Evolutionary conservation across 495 filamentous ascomycete species (phyloP).

Genomic region (Podospora fimiseda): DNA sequence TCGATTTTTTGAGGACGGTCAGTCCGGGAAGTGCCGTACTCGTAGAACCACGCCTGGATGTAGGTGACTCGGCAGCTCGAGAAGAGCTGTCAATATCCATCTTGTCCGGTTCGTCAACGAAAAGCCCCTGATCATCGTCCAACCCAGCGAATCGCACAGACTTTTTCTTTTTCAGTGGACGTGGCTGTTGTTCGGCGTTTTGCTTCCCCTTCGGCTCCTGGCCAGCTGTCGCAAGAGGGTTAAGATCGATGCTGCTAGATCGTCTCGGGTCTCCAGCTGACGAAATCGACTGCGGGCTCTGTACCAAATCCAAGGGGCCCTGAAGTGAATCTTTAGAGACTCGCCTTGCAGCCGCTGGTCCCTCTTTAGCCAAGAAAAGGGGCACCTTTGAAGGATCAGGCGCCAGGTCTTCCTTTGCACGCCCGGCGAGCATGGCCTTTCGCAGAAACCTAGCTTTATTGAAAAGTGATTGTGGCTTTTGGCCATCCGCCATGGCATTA

Average conservation of each 20-base stretch:
- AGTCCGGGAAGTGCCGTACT: background rate
- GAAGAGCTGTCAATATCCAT: constrained; percentile 17
- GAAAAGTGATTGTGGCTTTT: constrained; percentile 30
- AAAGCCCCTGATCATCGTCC: constrained; percentile 12
- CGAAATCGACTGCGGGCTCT: background rate
- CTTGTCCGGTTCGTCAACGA: constrained; percentile 20
- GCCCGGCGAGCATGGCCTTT: constrained; percentile 14
- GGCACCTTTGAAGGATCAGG: constrained; percentile 11
- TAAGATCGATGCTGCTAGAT: background rate
- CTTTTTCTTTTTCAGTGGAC: constrained; percentile 26
- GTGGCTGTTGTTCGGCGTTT: background rate
- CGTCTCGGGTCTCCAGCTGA: background rate
- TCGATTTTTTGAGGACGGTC: background rate
- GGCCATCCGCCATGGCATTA: constrained; percentile 28
- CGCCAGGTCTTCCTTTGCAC: constrained; percentile 25
- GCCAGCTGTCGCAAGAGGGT: background rate
- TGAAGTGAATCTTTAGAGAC: constrained; percentile 1
- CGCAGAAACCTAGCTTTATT: constrained; percentile 10
- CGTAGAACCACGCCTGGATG: constrained; percentile 16
- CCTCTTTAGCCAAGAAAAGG: constrained; percentile 10
- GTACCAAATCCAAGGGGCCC: background rate
- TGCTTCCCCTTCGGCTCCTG: too few relatives aligned
- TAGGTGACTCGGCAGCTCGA: background rate
- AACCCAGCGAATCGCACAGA: constrained; percentile 34
- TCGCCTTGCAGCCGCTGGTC: background rate